Base-by-base conservation (phyloP, 129 eudicot genomes). In the Erigeron canadensis region DNA sequence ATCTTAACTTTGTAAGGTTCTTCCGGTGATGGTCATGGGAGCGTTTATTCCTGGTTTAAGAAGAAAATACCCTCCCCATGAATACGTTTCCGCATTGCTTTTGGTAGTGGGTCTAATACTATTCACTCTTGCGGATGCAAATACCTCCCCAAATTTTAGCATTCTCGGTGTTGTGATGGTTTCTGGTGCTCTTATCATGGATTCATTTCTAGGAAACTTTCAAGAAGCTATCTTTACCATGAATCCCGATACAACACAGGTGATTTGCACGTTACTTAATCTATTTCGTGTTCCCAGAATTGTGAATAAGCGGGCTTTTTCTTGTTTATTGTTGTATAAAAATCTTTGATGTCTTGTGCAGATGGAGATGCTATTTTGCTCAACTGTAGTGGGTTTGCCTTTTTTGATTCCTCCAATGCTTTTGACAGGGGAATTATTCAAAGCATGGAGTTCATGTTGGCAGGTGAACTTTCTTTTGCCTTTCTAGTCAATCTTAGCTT, bases 281-380 rank as follows among this genome's bases (percentile, higher is more conserved):
- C 34, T 8, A 59, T 55, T 65, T 15, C 63, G 22, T 28, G 50
- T 17, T 21, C 47, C 46, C 7, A 11, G 17, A 45, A 37, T 45
- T 63, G 50, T 37, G 67, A 54, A 66, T 12, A 45, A 47, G 21
- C 37, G 21, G 34, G 65, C 62, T 71, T 10, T 38, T 54, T 8
- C n/a, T 13, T 44, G 7, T 3, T 53, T 17, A 10, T 16, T 53
- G 6, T 53, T 53, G 58, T 53, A n/a, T 17, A 5, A 22, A 48
- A 60, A 77, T 37, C 3, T 66, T 67, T 51, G 68, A 9, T 67
- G 67, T 57, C 62, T 71, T 63, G 59, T 54, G 77, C 80, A 93
- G 98, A 93, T 86, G 83, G 98, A 93, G 84, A 89, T 93, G 98
- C 89, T 93, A 43, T 89, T 93, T 73, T 93, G 98, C 88, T 89